A percentile compares a stretch with the other conserved stretches of the same genome.
These are phyloP conservation scores for Limtongia smithiae DNA, from an alignment of 805 yeast genomes.

Conservation along the genomic window DNA sequence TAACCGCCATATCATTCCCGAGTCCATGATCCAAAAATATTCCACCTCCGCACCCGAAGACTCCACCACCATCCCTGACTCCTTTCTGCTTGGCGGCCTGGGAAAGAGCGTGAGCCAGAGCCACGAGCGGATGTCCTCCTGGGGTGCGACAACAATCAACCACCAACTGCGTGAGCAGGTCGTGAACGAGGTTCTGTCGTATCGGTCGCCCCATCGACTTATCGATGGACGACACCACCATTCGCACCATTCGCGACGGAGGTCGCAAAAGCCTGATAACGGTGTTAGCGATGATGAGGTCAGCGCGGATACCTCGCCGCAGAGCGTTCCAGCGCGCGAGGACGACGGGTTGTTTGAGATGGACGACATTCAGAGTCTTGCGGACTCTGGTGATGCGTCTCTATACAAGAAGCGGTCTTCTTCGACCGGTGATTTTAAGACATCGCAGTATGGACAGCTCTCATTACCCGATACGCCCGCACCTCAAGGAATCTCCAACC, in stretches of 20 bases:
- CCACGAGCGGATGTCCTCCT: neutral
- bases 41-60: slow-evolving; percentile 44
- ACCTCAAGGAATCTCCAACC: too few relatives aligned
- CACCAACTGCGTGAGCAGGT: slow-evolving; percentile 68
- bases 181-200: slow-evolving; percentile 67
- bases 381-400: neutral
- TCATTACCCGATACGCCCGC: too few relatives aligned
- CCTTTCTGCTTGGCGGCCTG: neutral
- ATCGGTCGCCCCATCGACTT: slow-evolving; percentile 33
- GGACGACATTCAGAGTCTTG: slow-evolving; percentile 14
- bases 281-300: slow-evolving; percentile 21
- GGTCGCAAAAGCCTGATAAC: neutral
- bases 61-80: slow-evolving; percentile 17
- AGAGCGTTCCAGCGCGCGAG: slow-evolving; percentile 8
- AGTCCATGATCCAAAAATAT: slow-evolving; percentile 64
- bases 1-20: slow-evolving; percentile 87
- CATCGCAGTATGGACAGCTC: neutral
- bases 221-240: neutral
- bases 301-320: slow-evolving; percentile 18
- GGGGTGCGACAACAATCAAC: slow-evolving; percentile 57
- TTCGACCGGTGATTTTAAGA: neutral
- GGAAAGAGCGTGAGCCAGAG: neutral
- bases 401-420: neutral
- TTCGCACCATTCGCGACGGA: neutral
- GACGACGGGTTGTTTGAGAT: slow-evolving; percentile 22